These are phyloP conservation scores for Amoebophrya sp. DNA, from an alignment of 169 alveolate genomes.

Conservation along the genomic window DNA sequence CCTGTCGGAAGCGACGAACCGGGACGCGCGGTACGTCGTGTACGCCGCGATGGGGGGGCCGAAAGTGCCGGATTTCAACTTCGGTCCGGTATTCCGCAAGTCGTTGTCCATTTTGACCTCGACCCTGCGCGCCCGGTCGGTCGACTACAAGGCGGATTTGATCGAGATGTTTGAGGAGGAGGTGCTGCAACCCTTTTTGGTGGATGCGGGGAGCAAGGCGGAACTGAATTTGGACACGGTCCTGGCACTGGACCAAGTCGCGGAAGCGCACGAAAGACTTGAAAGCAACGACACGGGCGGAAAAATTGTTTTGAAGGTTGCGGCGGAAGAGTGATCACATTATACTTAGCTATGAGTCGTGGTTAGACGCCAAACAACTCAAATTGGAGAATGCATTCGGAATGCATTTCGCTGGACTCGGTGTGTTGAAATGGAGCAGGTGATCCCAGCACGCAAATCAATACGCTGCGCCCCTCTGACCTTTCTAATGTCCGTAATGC, in stretches of 20 bases:
- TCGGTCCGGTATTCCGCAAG: background rate
- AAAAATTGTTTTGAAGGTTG: background rate
- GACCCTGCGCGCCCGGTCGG: background rate
- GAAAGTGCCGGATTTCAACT: slow-evolving; percentile 8
- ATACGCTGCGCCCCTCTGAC: too few species aligned
- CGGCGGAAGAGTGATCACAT: too few species aligned
- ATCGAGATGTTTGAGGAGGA: background rate
- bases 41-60: slow-evolving; percentile 14
- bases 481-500: too few species aligned
- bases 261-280: slow-evolving; percentile 12
- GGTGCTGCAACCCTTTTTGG: too few species aligned
- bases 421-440: too few species aligned
- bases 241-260: background rate
- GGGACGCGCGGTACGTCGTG: background rate
- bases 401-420: too few species aligned
- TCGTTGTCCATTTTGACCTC: background rate
- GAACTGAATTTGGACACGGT: background rate
- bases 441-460: too few species aligned
- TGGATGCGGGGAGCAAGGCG: too few species aligned
- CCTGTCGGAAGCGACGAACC: background rate
- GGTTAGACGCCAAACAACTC: too few species aligned
- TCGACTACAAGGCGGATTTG: background rate
- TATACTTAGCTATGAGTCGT: too few species aligned
- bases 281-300: background rate
- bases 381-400: too few species aligned